Evolutionary conservation across 148 eudicot species (phyloP), one percentile per base, ranked within the genome.

Genomic region (Tetragonia tetragonoides): DNA sequence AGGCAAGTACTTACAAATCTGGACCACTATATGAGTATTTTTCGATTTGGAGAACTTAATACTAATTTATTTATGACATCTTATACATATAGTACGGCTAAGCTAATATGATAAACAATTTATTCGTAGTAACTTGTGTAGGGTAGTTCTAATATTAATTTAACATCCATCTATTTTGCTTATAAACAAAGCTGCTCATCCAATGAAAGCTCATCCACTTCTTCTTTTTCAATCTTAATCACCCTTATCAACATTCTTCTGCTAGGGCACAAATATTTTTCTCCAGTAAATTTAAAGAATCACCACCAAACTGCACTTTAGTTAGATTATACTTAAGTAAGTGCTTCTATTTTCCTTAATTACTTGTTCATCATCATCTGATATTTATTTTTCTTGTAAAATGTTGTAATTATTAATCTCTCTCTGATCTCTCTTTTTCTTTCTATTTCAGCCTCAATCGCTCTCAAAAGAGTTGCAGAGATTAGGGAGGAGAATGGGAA

Each of bases 401-500:
- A 28, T 28, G 34, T 28, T 28, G 34, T 28, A 28, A 28, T 28
- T 28, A 28, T 28, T 28, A 6, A 38, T 17, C 5, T 14, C 21
- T 9, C 2, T 63, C 16, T 65, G 3, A 11, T 60, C 8, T 21
- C 14, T 21, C 64, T 73, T 73, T 20, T 10, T 11, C 38, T 39
- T n/a, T 57, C 61, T 4, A 39, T 20, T 28, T 28, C 0, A 28
- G 1, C 34, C 34, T 28, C 34, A 1, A 0, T 57, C 21, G 0
- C 15, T n/a, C 61, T 17, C 7, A 67, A 34, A 10, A 68, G 16
- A 38, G 21, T 41, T 15, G 23, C 10, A 3, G 46, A n/a, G 51
- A 41, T 63, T 10, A 20, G 28, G 7, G 11, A 12, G 20, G 23
- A 21, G 46, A 7, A 92, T 92, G 97, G 97, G 93, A 14, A 88